Evolutionary conservation across 345 rosid species (phyloP).

Genomic region (Gynandropsis gynandra): DNA sequence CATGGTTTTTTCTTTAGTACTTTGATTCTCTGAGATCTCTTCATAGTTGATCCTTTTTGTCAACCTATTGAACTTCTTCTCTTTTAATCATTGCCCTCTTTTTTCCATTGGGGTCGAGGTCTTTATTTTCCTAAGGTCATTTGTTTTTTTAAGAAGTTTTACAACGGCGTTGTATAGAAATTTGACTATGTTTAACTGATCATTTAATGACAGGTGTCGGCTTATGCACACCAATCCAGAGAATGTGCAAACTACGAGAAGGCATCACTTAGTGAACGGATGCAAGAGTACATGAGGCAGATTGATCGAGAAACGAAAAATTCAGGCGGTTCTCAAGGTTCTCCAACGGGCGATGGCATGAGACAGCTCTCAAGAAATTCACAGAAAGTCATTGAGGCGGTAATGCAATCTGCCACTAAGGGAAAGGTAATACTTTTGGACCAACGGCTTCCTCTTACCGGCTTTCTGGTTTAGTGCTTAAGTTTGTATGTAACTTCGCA

Average conservation of each 20-base stretch:
- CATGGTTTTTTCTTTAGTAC: neutral
- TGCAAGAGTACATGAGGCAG: constrained; percentile 45
- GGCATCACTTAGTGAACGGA: constrained; percentile 47
- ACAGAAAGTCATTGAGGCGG: constrained; percentile 48
- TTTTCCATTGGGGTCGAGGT: too few species aligned
- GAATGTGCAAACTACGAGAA: constrained; percentile 61
- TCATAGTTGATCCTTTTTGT: neutral
- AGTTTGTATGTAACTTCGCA: too few species aligned
- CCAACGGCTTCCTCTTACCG: too few species aligned
- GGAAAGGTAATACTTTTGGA: constrained; percentile 36
- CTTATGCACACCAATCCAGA: constrained; percentile 59
- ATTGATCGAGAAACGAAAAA: constrained; percentile 36
- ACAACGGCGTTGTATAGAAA: neutral
- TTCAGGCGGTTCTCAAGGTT: constrained; percentile 21
- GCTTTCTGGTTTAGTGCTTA: too few species aligned
- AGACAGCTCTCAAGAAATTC: constrained; percentile 32
- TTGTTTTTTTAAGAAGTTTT: too few species aligned
- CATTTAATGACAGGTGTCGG: constrained; percentile 34
- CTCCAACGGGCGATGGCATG: constrained; percentile 27
- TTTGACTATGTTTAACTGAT: neutral
- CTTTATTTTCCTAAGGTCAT: too few species aligned
- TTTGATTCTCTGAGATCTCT: neutral
- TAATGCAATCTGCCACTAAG: constrained; percentile 46
- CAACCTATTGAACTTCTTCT: too few species aligned
- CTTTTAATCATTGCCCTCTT: too few species aligned